A percentile compares a stretch with the other conserved stretches of the same genome.
Conservation (phyloP, 2,329 filamentous ascomycete species). For the Triangularia verruculosa region DNA sequence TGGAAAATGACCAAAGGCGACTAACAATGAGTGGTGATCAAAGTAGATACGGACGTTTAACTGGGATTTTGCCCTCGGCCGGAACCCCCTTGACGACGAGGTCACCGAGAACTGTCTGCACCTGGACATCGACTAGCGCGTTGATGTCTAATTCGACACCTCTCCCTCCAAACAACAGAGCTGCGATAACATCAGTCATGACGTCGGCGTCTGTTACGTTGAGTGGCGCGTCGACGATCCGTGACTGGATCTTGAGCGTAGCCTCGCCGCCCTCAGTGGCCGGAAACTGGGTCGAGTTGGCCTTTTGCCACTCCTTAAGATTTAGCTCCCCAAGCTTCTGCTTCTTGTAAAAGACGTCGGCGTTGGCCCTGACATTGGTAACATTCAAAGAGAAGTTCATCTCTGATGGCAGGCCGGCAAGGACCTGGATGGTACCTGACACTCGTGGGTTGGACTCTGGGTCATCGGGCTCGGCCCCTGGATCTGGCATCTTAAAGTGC, state of each 20-base stretch:
- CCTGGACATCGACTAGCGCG: conserved; percentile 77
- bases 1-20: conserved; percentile 31
- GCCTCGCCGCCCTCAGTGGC: conserved; percentile 55
- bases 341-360: conserved; percentile 76
- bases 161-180: conserved; percentile 70
- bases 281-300: conserved; percentile 72
- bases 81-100: conserved; percentile 82
- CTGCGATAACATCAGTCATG: conserved; percentile 77
- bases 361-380: conserved; percentile 68
- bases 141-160: conserved; percentile 70
- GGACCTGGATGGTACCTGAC: conserved; percentile 76
- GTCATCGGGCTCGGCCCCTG: conserved; percentile 70
- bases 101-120: conserved; percentile 77
- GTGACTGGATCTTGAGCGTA: conserved; percentile 69
- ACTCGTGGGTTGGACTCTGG: conserved; percentile 74
- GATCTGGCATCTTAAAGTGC: conserved; percentile 80
- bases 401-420: conserved; percentile 76
- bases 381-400: conserved; percentile 85
- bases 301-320: conserved; percentile 76
- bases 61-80: conserved; percentile 77
- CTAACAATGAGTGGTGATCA: conserved; percentile 40
- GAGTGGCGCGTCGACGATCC: conserved; percentile 74
- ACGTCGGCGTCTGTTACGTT: conserved; percentile 77
- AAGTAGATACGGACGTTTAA: conserved; percentile 84
- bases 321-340: conserved; percentile 79